A percentile compares a stretch with the other conserved stretches of the same genome.
These are phyloP conservation scores for Lenwebbia sp. DNA, from an alignment of 345 rosid genomes.

Conservation along the genomic window DNA sequence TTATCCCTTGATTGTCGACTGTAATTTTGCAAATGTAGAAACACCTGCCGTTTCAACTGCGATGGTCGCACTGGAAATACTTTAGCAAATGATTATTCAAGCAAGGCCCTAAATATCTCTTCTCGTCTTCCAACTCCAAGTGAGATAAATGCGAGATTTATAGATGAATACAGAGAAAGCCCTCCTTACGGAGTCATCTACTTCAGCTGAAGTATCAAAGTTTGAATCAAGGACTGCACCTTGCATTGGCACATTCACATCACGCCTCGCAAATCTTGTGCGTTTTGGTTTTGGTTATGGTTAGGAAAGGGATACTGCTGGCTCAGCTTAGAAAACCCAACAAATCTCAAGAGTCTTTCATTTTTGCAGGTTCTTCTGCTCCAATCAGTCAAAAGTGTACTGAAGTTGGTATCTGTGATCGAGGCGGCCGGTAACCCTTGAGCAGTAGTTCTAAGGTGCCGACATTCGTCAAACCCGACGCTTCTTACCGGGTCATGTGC, in stretches of 20 bases:
- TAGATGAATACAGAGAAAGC: rapidly evolving
- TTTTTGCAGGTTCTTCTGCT: neutral
- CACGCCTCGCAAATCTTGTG: neutral
- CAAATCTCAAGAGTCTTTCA: neutral
- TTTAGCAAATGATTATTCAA: neutral
- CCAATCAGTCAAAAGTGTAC: neutral
- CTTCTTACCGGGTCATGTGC: neutral
- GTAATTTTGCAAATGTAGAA: neutral
- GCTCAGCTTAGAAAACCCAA: neutral
- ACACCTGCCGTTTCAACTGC: neutral
- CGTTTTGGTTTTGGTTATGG: neutral
- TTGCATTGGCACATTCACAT: neutral
- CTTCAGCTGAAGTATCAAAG: neutral
- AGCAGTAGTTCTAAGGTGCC: neutral
- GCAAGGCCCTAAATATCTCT: neutral
- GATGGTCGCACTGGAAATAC: neutral
- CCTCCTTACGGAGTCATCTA: neutral
- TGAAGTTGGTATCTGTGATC: neutral
- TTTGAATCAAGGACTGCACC: neutral
- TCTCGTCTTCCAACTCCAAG: neutral
- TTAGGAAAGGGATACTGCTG: neutral
- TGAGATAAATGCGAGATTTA: neutral
- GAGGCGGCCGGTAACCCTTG: neutral
- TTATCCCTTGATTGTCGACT: neutral
- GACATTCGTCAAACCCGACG: neutral